phyloP scores from a whole-genome alignment of 2,329 filamentous ascomycete genomes.

The Diaporthe australafricana region DNA sequence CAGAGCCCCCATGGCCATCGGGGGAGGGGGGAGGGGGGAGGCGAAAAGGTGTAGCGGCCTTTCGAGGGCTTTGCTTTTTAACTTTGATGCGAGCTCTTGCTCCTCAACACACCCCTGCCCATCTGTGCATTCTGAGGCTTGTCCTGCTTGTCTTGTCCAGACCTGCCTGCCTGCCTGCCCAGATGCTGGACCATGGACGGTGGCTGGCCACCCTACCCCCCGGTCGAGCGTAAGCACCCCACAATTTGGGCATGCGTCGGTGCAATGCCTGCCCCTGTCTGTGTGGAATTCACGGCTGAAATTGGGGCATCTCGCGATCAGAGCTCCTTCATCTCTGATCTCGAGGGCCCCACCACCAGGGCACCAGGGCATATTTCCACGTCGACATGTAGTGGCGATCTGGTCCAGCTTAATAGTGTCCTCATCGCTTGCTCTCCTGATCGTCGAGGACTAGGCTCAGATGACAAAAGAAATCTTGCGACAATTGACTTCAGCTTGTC shows the following conservation, averaged over 20 bases:
- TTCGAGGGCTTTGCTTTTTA: slow-evolving; percentile 7
- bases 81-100: slow-evolving; percentile 16
- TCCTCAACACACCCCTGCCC: slow-evolving; percentile 13
- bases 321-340: slow-evolving; percentile 22
- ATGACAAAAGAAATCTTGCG: slow-evolving; percentile 2
- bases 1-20: slow-evolving; percentile 4
- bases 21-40: neutral
- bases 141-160: neutral
- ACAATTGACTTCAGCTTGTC: slow-evolving; percentile 15
- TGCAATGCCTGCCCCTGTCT: slow-evolving; percentile 30
- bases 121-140: slow-evolving; percentile 8
- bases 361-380: neutral
- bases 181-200: slow-evolving; percentile 4
- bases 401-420: neutral
- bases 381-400: neutral
- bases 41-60: neutral
- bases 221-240: slow-evolving; percentile 19
- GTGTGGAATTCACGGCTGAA: slow-evolving; percentile 29
- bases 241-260: slow-evolving; percentile 30
- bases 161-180: neutral
- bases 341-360: neutral
- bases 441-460: neutral
- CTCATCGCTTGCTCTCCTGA: neutral
- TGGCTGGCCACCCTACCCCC: neutral
- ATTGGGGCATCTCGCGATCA: slow-evolving; percentile 31